phyloP scores from a whole-genome alignment of 108 stramenopile species.

The Skeletonema tropicum region DNA sequence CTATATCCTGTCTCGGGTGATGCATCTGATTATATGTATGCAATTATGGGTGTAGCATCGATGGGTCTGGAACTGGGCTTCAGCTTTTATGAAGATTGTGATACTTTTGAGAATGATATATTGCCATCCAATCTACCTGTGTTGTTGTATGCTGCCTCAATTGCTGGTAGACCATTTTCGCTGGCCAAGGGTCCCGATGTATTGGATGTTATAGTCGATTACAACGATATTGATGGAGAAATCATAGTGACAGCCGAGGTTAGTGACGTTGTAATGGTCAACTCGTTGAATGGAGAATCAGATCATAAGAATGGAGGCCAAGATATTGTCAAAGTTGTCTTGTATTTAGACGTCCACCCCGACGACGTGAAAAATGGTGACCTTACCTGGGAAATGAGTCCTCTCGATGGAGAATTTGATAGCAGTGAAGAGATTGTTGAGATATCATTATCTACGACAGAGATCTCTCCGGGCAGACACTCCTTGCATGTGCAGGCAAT shows the following conservation, averaged over 20 bases:
- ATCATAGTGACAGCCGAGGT: constrained; percentile 20
- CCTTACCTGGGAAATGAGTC: constrained; percentile 21
- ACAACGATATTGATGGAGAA: constrained; percentile 9
- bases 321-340: constrained; percentile 12
- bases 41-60: constrained; percentile 47
- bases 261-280: constrained; percentile 41
- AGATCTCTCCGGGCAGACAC: constrained; percentile 28
- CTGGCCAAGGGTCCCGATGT: constrained; percentile 56
- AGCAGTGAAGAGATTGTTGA: constrained; percentile 10
- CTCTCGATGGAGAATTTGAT: constrained; percentile 4
- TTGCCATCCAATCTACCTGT: constrained; percentile 33
- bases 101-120: constrained; percentile 41
- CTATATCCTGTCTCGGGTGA: constrained; percentile 37
- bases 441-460: constrained; percentile 5
- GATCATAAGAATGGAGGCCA: constrained; percentile 35
- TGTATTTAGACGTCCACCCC: constrained; percentile 41
- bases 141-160: constrained; percentile 47
- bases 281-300: constrained; percentile 13
- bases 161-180: constrained; percentile 46
- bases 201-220: constrained; percentile 9
- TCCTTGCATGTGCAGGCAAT: constrained; percentile 46
- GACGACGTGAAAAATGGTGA: constrained; percentile 24
- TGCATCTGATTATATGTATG: constrained; percentile 56
- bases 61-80: constrained; percentile 59
- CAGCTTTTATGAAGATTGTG: constrained; percentile 54